phyloP scores from a whole-genome alignment of 768 basidiomycete species.

The Gautieria morchelliformis region DNA sequence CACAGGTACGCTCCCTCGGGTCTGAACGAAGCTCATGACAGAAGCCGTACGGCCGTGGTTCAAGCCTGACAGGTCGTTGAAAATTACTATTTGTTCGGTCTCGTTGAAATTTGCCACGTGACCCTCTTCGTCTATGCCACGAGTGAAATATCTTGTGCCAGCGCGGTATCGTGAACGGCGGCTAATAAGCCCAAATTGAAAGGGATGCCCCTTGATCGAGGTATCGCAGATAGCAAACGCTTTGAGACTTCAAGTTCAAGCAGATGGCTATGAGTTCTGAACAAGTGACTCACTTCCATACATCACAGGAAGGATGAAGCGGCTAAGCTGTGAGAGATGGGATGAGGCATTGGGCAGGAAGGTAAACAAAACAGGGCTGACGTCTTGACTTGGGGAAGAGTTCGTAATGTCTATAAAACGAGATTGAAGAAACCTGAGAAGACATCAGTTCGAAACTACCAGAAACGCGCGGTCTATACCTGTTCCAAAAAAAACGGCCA shows the following conservation, averaged over 20 bases:
- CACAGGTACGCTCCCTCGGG: conserved; percentile 84
- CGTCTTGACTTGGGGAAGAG: conserved; percentile 50
- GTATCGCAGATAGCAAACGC: conserved; percentile 79
- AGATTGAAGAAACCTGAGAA: conserved; percentile 41
- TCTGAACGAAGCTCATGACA: conserved; percentile 85
- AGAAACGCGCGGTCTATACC: conserved; percentile 26
- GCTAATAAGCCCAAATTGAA: conserved; percentile 83
- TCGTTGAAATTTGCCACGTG: conserved; percentile 97
- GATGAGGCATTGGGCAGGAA: neutral
- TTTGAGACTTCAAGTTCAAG: conserved; percentile 22
- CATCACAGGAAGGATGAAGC: conserved; percentile 86
- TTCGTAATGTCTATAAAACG: conserved; percentile 49
- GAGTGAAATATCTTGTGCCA: conserved; percentile 93
- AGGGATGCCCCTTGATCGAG: conserved; percentile 64
- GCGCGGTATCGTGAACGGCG: conserved; percentile 90
- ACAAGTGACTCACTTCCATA: conserved; percentile 73
- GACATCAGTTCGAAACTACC: neutral
- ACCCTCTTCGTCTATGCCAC: conserved; percentile 83
- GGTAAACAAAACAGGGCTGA: conserved; percentile 27
- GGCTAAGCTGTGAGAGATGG: conserved; percentile 51
- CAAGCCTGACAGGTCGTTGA: conserved; percentile 39
- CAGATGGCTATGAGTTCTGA: conserved; percentile 1
- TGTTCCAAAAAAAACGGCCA: conserved; percentile 99
- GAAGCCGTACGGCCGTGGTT: conserved; percentile 38
- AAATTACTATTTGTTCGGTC: conserved; percentile 86